Base-by-base conservation (phyloP, 805 yeast species). In the Saturnispora zaruensis region DNA sequence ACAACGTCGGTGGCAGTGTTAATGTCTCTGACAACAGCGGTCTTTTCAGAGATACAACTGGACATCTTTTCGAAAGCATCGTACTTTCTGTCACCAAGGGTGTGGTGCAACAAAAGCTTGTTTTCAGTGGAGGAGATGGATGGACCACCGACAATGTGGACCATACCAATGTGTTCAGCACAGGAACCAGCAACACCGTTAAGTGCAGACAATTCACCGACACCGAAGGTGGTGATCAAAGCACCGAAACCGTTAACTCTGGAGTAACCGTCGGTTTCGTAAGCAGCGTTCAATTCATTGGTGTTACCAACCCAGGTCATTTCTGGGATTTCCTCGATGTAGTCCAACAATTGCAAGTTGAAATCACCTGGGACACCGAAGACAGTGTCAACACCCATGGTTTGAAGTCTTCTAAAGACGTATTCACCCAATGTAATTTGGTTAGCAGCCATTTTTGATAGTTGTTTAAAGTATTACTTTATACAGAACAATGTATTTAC, bases 271-370 rank as follows among this genome's bases (percentile, higher is more conserved):
- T 87, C 96, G 43, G 93, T 89, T 48, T 95, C 85, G 59, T 84
- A 84, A 40, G 93, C 86, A 42, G 95, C 93, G 66, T 87, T 87
- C 71, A 87, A 76, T 72, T 87, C 95, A 69, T 87, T 87, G 65
- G 93, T 86, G 67, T 87, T 86, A 61, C 95, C 96, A 46, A 87
- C 89, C 96, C 95, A 87, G 72, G 84, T 77, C 68, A 87, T 63
- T 42, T 85, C 87, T 33, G 77, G 80, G 46, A 83, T 87, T 60
- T 82, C 86, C 66, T 83, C 81, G 61, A 84, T 74, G 63, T 84
- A 80, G 63, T 84, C 90, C 54, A 84, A 70, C 48, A 84, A 69
- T 18, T 86, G 70, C 65, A 82, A 73, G 74, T 84, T 84, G 78
- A 83, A 84, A 68, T 84, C 91, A 61, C 90, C 90, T 53, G 91